phyloP scores from a whole-genome alignment of 2,329 filamentous ascomycete species.

The Lizonia empirigonia region DNA sequence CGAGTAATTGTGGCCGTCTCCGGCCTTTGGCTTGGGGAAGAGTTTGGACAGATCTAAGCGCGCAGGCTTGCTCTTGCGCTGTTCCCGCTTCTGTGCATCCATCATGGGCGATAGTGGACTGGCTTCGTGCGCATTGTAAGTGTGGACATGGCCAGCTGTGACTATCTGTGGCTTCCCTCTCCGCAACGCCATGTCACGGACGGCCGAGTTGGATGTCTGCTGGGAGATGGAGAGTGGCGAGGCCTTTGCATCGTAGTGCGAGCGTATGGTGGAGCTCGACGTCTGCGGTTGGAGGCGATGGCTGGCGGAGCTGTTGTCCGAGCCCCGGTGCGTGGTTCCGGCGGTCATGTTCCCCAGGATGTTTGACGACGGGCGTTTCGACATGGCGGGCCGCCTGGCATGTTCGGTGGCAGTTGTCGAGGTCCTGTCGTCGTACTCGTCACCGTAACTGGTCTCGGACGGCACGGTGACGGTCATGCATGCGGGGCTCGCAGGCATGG shows the following conservation, averaged over 20 bases:
- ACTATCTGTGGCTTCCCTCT: slow-evolving; percentile 45
- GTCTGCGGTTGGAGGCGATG: slow-evolving; percentile 37
- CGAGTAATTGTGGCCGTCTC: slow-evolving; percentile 21
- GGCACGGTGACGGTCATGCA: slow-evolving; percentile 43
- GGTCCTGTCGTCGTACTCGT: slow-evolving; percentile 31
- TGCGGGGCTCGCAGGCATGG: slow-evolving; percentile 33
- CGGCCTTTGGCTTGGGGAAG: slow-evolving; percentile 46
- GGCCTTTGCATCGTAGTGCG: slow-evolving; percentile 51
- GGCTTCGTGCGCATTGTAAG: slow-evolving; percentile 18
- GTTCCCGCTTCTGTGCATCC: slow-evolving; percentile 28
- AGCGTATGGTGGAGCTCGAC: slow-evolving; percentile 50
- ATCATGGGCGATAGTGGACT: slow-evolving; percentile 32
- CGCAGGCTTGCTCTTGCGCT: slow-evolving; percentile 44
- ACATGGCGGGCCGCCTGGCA: slow-evolving; percentile 31
- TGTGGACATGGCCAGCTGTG: slow-evolving; percentile 13
- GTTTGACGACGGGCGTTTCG: slow-evolving; percentile 44
- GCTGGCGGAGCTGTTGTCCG: slow-evolving; percentile 39
- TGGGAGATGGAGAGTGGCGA: slow-evolving; percentile 52
- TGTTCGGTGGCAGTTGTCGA: slow-evolving; percentile 30
- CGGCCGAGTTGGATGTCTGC: slow-evolving; percentile 53
- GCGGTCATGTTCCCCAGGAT: slow-evolving; percentile 34
- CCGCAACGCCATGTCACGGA: slow-evolving; percentile 51
- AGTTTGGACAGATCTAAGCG: slow-evolving; percentile 51
- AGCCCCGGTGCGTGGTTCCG: slow-evolving; percentile 31
- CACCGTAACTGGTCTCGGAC: slow-evolving; percentile 36